Base-by-base conservation (phyloP, 2,329 filamentous ascomycete species). In the Hyphodiscus sp. region DNA sequence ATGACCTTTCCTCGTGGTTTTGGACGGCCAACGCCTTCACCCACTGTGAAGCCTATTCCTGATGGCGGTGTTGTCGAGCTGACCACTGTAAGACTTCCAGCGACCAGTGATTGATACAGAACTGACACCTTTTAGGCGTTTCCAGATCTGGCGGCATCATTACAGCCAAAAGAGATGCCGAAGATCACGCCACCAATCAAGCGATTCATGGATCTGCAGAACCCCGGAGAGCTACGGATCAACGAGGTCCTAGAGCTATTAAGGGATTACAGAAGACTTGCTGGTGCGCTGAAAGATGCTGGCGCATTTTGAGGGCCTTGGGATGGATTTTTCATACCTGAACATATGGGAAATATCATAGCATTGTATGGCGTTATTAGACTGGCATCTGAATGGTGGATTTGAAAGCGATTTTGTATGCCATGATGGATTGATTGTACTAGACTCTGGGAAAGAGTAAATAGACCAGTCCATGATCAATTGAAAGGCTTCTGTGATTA, bases 1-100 rank as follows among this genome's bases (percentile, higher is more conserved):
- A 90, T 94, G 67, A 80, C 80, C 52, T 79, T 85, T 66, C 86
- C 95, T 61, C 82, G 87, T 52, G 85, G 84, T 0, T 92, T 95
- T 63, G 87, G 89, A 1, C 76, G 86, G 50, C 70, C 74, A 20
- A 59, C 66, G 18, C 58, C 77, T 20, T 67, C 75, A 18, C 66
- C 71, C 59, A 70, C 71, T 2, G 63, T 70, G 5, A 74, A 69
- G 52, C 70, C 73, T 53, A 60, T 68, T 20, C 54, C 65, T 16
- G 79, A 83, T 48, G 79, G 78, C 8, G 80, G 75, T 8, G 79
- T 65, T 20, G 62, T 63, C 50, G 67, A 85, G 60, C 60, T 84
- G 43, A 76, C 76, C 50, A 77, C 78, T 29, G 82, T 85, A 74
- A 66, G 79, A 53, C 20, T 9, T 8, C 18, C 50, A 5, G 7